These are phyloP conservation scores for Fraxinus xanthoxyloides DNA, from an alignment of 305 asterid genomes.

Conservation along the genomic window DNA sequence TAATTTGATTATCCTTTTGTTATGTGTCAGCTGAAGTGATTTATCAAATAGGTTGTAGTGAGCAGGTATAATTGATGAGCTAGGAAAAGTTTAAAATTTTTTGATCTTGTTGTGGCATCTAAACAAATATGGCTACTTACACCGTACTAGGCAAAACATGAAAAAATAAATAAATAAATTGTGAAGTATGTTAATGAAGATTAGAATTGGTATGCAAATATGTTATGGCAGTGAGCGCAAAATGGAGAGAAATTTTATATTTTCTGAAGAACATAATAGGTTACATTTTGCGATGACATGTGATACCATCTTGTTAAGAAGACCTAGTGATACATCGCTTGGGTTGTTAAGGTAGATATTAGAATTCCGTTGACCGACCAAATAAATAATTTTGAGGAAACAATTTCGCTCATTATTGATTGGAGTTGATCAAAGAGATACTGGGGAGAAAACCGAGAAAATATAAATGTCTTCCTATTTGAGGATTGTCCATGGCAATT, in stretches of 20 bases:
- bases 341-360: not conserved
- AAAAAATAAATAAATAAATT: not conserved
- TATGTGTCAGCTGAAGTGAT: not conserved
- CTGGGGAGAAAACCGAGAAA: not conserved
- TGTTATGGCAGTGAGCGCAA: not conserved
- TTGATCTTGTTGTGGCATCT: conserved; percentile 2
- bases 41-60: not conserved
- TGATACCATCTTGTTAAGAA: not conserved
- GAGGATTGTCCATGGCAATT: not conserved
- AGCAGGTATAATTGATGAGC: not conserved
- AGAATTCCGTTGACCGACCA: not conserved
- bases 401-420: not conserved
- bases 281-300: not conserved
- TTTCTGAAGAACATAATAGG: not conserved
- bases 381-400: not conserved
- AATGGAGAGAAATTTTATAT: not conserved
- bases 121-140: not conserved
- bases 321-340: not conserved
- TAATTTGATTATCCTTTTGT: not conserved
- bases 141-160: not conserved
- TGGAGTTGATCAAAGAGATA: not conserved
- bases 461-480: not conserved
- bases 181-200: not conserved
- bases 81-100: not conserved
- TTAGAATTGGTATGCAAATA: not conserved